phyloP scores from a whole-genome alignment of 1,139 yeast genomes.

The Debaryomyces robertsiae region DNA sequence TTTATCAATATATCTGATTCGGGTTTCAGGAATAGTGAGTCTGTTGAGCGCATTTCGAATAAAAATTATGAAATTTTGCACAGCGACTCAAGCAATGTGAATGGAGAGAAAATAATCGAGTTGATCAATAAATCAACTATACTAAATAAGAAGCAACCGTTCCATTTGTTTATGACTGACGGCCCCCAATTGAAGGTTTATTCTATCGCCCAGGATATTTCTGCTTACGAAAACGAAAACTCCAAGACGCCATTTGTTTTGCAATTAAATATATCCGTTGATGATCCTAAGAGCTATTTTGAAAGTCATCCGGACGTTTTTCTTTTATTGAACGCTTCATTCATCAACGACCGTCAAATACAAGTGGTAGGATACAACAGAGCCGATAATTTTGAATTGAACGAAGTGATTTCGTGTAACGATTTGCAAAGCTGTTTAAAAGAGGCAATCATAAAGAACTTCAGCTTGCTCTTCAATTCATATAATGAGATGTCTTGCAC shows the following conservation, averaged over 20 bases:
- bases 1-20: slow-evolving; percentile 28
- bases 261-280: slow-evolving; percentile 54
- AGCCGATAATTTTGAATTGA: slow-evolving; percentile 24
- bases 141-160: slow-evolving; percentile 77
- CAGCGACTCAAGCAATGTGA: slow-evolving; percentile 12
- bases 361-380: slow-evolving; percentile 34
- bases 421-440: slow-evolving; percentile 27
- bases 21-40: slow-evolving; percentile 27
- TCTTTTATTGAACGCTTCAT: slow-evolving; percentile 32
- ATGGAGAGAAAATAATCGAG: slow-evolving; percentile 53
- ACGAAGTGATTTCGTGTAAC: slow-evolving; percentile 25
- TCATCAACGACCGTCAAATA: slow-evolving; percentile 30
- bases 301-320: slow-evolving; percentile 27
- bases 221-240: slow-evolving; percentile 59
- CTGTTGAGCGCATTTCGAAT: slow-evolving; percentile 15
- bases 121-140: slow-evolving; percentile 76
- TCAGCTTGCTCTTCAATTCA: slow-evolving; percentile 25
- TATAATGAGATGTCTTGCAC: slow-evolving; percentile 26
- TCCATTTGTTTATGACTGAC: slow-evolving; percentile 69
- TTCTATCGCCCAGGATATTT: slow-evolving; percentile 78
- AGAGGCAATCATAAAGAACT: slow-evolving; percentile 25
- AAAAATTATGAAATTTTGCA: slow-evolving; percentile 29
- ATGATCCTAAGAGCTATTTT: slow-evolving; percentile 28
- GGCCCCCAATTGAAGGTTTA: slow-evolving; percentile 53
- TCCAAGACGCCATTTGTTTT: slow-evolving; percentile 64